Evolutionary conservation across 208 protist species (phyloP).

Genomic region (Entamoeba dispar): DNA sequence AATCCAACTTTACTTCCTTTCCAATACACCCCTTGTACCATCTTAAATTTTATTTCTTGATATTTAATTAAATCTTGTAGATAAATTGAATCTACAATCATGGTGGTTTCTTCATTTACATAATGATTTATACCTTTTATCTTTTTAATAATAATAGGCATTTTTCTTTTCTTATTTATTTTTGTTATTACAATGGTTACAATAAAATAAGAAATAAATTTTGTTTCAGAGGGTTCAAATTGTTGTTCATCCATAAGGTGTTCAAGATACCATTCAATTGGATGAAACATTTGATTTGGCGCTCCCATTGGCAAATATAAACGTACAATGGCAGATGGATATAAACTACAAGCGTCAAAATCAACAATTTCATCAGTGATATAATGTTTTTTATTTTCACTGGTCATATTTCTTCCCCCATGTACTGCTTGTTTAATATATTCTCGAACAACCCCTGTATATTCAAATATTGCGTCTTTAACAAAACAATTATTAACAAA

Average conservation of each 20-base stretch:
- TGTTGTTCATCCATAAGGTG: not conserved
- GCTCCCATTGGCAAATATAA: not conserved
- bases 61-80: not conserved
- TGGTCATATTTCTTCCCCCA: too few species aligned
- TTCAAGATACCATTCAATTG: not conserved
- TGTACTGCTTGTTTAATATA: too few species aligned
- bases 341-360: not conserved
- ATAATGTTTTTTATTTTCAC: too few species aligned
- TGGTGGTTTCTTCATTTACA: not conserved
- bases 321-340: not conserved
- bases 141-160: not conserved
- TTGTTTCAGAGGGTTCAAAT: not conserved
- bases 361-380: too few species aligned
- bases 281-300: not conserved
- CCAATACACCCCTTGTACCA: not conserved
- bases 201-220: not conserved
- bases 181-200: not conserved
- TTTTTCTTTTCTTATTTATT: not conserved
- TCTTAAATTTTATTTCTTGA: not conserved
- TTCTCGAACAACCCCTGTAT: too few species aligned
- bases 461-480: too few species aligned
- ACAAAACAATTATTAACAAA: too few species aligned
- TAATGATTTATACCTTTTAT: not conserved
- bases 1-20: not conserved
- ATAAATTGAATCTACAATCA: not conserved